phyloP scores from a whole-genome alignment of 176 grass and related monocot genomes.

The Luzula sylvatica region DNA sequence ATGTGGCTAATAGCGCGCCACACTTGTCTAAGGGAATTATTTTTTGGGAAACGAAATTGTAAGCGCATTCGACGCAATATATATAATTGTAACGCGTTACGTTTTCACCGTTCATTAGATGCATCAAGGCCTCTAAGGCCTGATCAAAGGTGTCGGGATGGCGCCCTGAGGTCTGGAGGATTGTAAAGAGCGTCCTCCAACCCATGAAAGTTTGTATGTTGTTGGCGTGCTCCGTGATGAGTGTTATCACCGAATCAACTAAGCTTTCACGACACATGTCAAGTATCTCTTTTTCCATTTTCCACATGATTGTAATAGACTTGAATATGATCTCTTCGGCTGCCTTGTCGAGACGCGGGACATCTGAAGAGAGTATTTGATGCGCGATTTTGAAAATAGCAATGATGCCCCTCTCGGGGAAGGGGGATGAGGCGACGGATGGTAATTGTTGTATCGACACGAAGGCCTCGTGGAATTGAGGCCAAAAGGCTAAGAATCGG shows the following conservation, averaged over 20 bases:
- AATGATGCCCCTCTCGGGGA: slow-evolving; percentile 76
- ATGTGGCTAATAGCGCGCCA: slow-evolving; percentile 51
- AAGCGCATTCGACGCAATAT: slow-evolving; percentile 70
- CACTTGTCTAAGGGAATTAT: slow-evolving; percentile 75
- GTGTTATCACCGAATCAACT: slow-evolving; percentile 30
- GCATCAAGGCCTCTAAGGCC: slow-evolving; percentile 46
- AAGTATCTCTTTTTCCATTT: slow-evolving; percentile 85
- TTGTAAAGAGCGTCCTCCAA: slow-evolving; percentile 74
- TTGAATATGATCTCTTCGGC: slow-evolving; percentile 76
- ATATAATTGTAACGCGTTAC: slow-evolving; percentile 58
- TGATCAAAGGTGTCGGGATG: slow-evolving; percentile 93
- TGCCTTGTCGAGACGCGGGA: slow-evolving; percentile 21
- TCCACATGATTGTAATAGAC: slow-evolving; percentile 77
- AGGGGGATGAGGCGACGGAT: slow-evolving; percentile 68
- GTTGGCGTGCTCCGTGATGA: slow-evolving; percentile 36
- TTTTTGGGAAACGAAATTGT: slow-evolving; percentile 71
- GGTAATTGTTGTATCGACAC: slow-evolving; percentile 53
- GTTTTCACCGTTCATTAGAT: slow-evolving; percentile 47
- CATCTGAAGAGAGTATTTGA: slow-evolving; percentile 26
- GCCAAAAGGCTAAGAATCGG: slow-evolving; percentile 63
- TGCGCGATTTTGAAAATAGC: slow-evolving; percentile 62
- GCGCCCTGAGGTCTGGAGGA: slow-evolving; percentile 57
- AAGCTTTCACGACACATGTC: slow-evolving; percentile 78
- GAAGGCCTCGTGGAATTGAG: slow-evolving; percentile 66
- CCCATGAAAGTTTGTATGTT: slow-evolving; percentile 48